Conservation (phyloP, 2,329 filamentous ascomycete species). For the Teratosphaeriaceae sp. region DNA sequence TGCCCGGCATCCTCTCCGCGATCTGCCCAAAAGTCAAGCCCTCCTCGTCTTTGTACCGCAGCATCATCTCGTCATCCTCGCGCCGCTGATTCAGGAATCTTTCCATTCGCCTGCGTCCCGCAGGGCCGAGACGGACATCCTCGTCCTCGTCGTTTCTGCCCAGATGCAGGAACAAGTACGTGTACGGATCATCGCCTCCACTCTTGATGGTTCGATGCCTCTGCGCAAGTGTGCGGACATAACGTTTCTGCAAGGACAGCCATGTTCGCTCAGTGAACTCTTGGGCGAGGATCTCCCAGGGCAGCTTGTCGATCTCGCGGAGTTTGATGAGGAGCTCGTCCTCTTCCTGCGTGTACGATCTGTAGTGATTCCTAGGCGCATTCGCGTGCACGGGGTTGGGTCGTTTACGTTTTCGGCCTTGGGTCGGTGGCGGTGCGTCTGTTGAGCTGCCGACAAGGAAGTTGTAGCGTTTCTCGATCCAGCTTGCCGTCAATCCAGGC, state of each 20-base stretch:
- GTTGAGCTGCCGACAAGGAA: constrained; percentile 3
- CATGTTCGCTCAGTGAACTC: constrained; percentile 26
- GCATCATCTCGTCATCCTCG: constrained; percentile 30
- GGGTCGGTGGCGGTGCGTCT: background rate
- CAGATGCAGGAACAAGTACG: constrained; percentile 5
- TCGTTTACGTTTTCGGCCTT: background rate
- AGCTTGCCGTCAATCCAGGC: constrained; percentile 9
- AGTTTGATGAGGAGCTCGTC: constrained; percentile 32
- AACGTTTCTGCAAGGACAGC: constrained; percentile 17
- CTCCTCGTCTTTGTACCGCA: constrained; percentile 21
- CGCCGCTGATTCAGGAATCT: constrained; percentile 2
- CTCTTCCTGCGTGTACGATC: constrained; percentile 18
- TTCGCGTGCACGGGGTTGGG: background rate
- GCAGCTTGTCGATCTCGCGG: constrained; percentile 32
- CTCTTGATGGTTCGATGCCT: constrained; percentile 5
- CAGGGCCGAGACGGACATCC: constrained; percentile 4
- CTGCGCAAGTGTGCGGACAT: constrained; percentile 10
- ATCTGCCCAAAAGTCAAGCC: constrained; percentile 23
- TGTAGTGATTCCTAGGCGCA: background rate
- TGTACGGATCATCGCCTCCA: constrained; percentile 6
- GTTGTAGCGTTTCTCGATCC: constrained; percentile 16
- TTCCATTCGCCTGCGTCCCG: constrained; percentile 18
- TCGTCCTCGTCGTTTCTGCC: background rate
- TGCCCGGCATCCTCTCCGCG: constrained; percentile 10
- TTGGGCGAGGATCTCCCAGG: constrained; percentile 30